Evolutionary conservation across 176 grass and related monocot genomes (phyloP).

Genomic region (Avena atlantica): DNA sequence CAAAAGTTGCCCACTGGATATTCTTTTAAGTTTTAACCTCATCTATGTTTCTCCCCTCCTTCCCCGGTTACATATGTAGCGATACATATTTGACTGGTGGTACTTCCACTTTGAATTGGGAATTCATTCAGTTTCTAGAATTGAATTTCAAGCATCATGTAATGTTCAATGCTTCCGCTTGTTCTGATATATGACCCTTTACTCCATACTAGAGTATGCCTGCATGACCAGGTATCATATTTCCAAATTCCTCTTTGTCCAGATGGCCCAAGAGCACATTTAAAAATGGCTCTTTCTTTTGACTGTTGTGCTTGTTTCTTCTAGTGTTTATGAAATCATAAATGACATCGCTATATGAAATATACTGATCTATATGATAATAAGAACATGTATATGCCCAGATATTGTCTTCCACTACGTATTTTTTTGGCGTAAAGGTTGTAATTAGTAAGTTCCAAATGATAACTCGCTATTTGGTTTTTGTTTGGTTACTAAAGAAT

Average conservation of each 20-base stretch:
- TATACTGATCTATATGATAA: not conserved
- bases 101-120: not conserved
- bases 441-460: not conserved
- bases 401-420: not conserved
- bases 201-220: not conserved
- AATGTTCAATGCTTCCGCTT: not conserved
- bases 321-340: not conserved
- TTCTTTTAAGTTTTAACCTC: not conserved
- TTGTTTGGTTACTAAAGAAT: not conserved
- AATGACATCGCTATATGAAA: not conserved
- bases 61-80: not conserved
- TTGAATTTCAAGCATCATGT: not conserved
- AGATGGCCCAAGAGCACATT: slow-evolving; percentile 4
- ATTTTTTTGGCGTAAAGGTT: not conserved
- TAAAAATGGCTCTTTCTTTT: not conserved
- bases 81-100: not conserved
- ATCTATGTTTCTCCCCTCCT: too few relatives aligned
- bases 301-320: not conserved
- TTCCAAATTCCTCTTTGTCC: not conserved
- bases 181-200: not conserved
- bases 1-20: too few relatives aligned
- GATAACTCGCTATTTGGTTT: not conserved
- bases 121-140: not conserved
- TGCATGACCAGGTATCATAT: not conserved
- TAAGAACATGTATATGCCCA: not conserved